These are phyloP conservation scores for Rhododendron williamsianum DNA, from an alignment of 148 eudicot genomes.

Conservation along the genomic window DNA sequence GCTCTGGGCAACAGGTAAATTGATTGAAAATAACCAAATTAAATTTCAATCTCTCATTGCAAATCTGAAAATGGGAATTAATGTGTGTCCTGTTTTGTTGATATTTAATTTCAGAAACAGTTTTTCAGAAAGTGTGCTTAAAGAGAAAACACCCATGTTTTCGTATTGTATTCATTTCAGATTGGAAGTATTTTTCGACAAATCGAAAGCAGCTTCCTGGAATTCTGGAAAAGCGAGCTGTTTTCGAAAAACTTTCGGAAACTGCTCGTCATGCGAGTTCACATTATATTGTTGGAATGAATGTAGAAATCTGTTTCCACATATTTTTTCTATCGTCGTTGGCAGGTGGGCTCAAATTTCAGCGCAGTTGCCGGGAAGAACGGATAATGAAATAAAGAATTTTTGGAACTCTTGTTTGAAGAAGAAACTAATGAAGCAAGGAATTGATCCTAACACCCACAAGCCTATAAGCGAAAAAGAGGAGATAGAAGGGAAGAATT, in stretches of 20 bases:
- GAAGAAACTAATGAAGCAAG: slow-evolving; percentile 73
- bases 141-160: background rate
- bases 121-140: background rate
- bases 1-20: slow-evolving; percentile 75
- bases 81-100: background rate
- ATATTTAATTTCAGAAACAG: background rate
- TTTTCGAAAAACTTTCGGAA: too few relatives aligned
- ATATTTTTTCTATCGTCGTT: background rate
- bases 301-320: background rate
- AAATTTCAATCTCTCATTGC: background rate
- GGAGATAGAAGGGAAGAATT: slow-evolving; percentile 13
- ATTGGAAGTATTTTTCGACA: background rate
- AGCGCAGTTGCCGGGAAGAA: slow-evolving; percentile 88
- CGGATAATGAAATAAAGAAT: slow-evolving; percentile 85
- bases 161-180: too few relatives aligned
- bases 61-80: background rate
- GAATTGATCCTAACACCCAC: slow-evolving; percentile 83
- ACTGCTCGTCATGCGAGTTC: background rate
- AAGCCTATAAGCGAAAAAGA: slow-evolving; percentile 35
- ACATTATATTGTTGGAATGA: background rate
- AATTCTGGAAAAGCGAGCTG: too few relatives aligned
- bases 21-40: background rate
- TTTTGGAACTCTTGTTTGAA: slow-evolving; percentile 77
- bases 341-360: slow-evolving; percentile 93
- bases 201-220: too few relatives aligned